Base-by-base conservation (phyloP, 2,329 filamentous ascomycete genomes). In the Penicillium palitans region DNA sequence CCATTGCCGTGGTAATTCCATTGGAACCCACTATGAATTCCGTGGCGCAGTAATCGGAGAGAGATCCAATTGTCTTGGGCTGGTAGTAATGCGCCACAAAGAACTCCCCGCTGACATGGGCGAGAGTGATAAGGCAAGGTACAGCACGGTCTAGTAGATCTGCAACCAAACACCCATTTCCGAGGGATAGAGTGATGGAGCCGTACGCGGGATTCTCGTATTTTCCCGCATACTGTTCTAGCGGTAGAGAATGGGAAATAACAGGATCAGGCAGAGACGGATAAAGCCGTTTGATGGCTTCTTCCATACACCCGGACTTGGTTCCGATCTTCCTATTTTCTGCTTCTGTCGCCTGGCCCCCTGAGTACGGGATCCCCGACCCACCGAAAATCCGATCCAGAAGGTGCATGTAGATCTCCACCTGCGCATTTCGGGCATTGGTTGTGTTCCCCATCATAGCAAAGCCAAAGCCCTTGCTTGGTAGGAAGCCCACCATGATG, bases 401-500 rank as follows among this genome's bases (percentile, higher is more conserved):
- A 8, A 65, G 50, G 31, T 60, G 59, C 42, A 63, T 29, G 33
- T 61, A 66, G 15, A 66, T 42, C 37, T 59, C 45, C 21, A 57
- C 21, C 39, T 62, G 40, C 4, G 55, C 61, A 8, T 59, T 21
- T 24, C 55, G 60, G 1, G 59, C 61, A 33, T 52, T 47, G 5
- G 25, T 50, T 0, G 63, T 52, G 40, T 69, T 70, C 9, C 61
- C 62, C 67, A 70, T 68, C 47, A 69, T 60, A 0, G 51, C 66
- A 40, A 70, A 65, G 1, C 65, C 68, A 17, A 66, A 69, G 2
- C 60, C 35, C 17, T 56, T 62, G 5, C 58, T 61, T 1, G 68
- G 66, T 8, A 70, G 17, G 24, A 69, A 68, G 6, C 66, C 67
- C 3, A 68, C 64, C 51, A 64, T 61, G 4, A 61, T 64, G 3